Base-by-base conservation (phyloP, 371 early-diverging fungal genomes). In the Syncephalastrum contaminatum region DNA sequence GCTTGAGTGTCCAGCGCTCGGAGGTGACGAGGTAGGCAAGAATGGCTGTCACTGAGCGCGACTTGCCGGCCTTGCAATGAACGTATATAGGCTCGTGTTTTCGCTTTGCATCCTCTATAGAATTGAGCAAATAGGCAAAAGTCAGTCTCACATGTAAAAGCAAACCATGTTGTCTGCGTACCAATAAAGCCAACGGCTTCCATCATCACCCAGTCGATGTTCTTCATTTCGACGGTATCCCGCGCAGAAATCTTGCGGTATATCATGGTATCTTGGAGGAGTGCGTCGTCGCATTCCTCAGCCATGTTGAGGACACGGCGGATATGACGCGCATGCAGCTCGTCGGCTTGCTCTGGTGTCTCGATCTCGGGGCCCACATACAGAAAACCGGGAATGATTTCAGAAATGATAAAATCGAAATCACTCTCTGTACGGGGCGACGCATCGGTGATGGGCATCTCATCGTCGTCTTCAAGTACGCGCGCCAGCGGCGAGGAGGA, bases 51-150 rank as follows among this genome's bases (percentile, higher is more conserved):
- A 86, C 89, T 0, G 91, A 91, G 16, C 94, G 82, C 2, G 92
- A 91, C 56, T 87, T 85, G 19, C 94, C 94, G 2, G 92, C 92
- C 57, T 88, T 87, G 72, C 94, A 93, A 62, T 93, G 94, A 0
- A 93, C 90, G 54, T 91, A 88, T 41, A 90, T 86, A 3, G 83
- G 77, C 44, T 74, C 75, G 42, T 81, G 78, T 22, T 72, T 53
- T 18, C 73, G 72, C 43, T 75, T 73, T 16, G 70, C 62, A 13
- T 71, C 69, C 60, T 75, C 80, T 79, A 52, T 14, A 41, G 12
- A 44, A 16, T 43, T 6, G 8, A 49, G 39, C n/a, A 52, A 49
- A 44, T 36, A 20, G n/a, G 15, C 21, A 21, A 51, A 52, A 21
- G 52, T 20, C 16, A 41, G 10, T 25, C 22, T 16, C 2, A 15